Conservation (phyloP, 1,284 basidiomycete species). For the Fomitopsis pinicola region DNA sequence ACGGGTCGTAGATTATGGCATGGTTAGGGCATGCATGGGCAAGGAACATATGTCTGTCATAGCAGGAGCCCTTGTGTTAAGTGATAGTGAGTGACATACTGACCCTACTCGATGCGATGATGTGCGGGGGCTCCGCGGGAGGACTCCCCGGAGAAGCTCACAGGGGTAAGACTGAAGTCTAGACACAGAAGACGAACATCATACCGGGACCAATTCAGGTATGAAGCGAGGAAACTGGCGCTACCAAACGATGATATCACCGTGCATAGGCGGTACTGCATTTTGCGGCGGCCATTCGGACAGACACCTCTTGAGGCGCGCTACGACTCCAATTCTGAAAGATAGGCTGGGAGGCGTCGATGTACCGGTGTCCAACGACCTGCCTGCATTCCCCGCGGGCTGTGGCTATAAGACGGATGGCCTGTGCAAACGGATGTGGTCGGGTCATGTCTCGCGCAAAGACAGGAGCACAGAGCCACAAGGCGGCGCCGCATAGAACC, state of each 20-base stretch:
- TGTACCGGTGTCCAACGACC: neutral
- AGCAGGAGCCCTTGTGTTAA: neutral
- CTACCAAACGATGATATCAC: neutral
- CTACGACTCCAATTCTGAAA: neutral
- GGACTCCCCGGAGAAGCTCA: neutral
- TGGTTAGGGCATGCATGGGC: no score
- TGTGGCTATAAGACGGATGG: neutral
- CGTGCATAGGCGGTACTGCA: neutral
- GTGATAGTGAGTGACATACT: neutral
- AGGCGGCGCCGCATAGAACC: neutral
- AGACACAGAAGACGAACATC: neutral
- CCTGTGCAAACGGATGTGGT: neutral
- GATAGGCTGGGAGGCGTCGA: neutral
- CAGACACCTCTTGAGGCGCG: neutral
- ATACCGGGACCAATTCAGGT: neutral
- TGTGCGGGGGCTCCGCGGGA: neutral
- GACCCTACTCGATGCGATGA: neutral
- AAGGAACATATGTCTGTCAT: neutral
- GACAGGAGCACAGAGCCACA: neutral
- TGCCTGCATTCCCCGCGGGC: neutral
- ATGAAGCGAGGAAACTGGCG: neutral
- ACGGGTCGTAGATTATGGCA: no score
- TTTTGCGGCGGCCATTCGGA: neutral
- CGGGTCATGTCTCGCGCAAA: neutral
- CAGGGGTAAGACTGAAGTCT: neutral